Base-by-base conservation (phyloP, 2,329 filamentous ascomycete species). In the Phialophora verrucosa region DNA sequence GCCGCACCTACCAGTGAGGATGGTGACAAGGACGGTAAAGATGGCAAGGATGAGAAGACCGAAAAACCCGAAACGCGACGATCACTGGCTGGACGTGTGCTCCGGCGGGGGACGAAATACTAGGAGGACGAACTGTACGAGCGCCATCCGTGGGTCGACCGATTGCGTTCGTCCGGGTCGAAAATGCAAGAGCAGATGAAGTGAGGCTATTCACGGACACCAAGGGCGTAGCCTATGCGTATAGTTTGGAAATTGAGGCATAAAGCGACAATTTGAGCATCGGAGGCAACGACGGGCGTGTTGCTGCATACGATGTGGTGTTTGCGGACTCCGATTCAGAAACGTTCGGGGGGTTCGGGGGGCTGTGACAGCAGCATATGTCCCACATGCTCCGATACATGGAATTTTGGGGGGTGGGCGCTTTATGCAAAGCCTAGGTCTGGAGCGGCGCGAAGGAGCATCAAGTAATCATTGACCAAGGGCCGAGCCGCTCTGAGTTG, bases 11-110 rank as follows among this genome's bases (percentile, higher is more conserved):
- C 27, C 2, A 59, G 44, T 27, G 50, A 53, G 29, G 62, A 50
- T 14, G 38, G 31, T 12, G 65, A 64, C 11, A 53, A 63, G 20
- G 62, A 65, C 4, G 62, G 59, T 10, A 59, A 62, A 38, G 62
- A 68, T 17, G 55, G 23, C 32, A 65, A 65, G 25, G 62, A 68
- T 11, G 65, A 55, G 27, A 68, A 62, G 50, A 20, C 32, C 4
- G 65, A 67, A 29, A 67, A 53, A 20, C 50, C 47, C 12, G 65
- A 65, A 47, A 53, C 65, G 20, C 53, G 65, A 50, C 62, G 65
- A 31, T 65, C 62, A 25, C 27, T 65, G 27, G 59, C 53, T 44
- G 65, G 62, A 29, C 65, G 65, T 25, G 7, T 65, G 25, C 44
- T 68, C 14, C 58, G 65, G 32, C 54, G 65, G 11, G 62, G 65